A percentile compares a stretch with the other conserved stretches of the same genome.
Conservation (phyloP, 2,329 filamentous ascomycete genomes). For the Aspergillus spinulosporus region DNA sequence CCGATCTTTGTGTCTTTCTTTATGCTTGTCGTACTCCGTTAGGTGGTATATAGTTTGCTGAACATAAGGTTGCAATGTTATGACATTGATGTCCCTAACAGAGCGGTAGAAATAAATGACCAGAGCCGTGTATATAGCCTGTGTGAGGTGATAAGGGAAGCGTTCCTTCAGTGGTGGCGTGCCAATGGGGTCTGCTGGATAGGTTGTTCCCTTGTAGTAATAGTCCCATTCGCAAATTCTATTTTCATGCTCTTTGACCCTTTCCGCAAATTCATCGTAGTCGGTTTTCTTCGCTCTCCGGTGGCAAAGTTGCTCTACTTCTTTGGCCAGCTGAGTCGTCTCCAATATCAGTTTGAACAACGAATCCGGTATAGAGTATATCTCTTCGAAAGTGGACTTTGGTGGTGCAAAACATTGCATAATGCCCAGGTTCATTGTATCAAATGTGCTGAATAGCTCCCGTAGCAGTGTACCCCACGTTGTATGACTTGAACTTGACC, state of each 20-base stretch:
- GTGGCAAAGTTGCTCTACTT: background rate
- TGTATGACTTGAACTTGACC: background rate
- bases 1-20: slow-evolving; percentile 2
- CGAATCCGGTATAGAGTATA: slow-evolving; percentile 8
- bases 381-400: slow-evolving; percentile 12
- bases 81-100: slow-evolving; percentile 6
- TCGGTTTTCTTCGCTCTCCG: background rate
- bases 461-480: slow-evolving; percentile 4
- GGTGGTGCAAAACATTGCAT: slow-evolving; percentile 3
- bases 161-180: slow-evolving; percentile 5
- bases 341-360: slow-evolving; percentile 13
- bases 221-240: slow-evolving; percentile 10
- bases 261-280: background rate
- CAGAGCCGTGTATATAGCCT: slow-evolving; percentile 8
- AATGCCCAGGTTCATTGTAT: slow-evolving; percentile 1
- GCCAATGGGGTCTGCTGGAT: background rate
- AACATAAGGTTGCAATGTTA: slow-evolving; percentile 8
- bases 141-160: slow-evolving; percentile 12
- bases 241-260: slow-evolving; percentile 3
- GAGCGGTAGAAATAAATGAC: slow-evolving; percentile 13
- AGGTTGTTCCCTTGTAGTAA: slow-evolving; percentile 6
- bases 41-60: slow-evolving; percentile 9
- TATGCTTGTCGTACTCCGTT: slow-evolving; percentile 7
- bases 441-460: background rate
- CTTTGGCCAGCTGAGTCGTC: slow-evolving; percentile 5